Base-by-base conservation (phyloP, 768 basidiomycete species). In the Pleurotus pulmonarius region DNA sequence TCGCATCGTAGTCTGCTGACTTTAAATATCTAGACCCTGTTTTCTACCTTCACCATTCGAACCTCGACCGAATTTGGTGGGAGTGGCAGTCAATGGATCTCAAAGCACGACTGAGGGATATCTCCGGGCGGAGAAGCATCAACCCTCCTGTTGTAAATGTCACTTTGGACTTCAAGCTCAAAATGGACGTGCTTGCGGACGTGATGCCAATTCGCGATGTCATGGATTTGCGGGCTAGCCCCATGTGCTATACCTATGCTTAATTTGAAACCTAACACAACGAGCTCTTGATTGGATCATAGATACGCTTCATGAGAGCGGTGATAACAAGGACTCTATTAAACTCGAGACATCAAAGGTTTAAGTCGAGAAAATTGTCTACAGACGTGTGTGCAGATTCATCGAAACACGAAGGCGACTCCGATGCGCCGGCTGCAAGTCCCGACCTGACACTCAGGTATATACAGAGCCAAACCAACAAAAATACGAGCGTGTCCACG, bases 1-100 rank as follows among this genome's bases (percentile, higher is more conserved):
- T n/a, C n/a, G n/a, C n/a, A n/a, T n/a, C n/a, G n/a, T n/a, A n/a
- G 71, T 61, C 40, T 15, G 5, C 29, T 39, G 29, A 22, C 22
- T 39, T 13, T 22, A n/a, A n/a, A 38, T 48, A 12, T 22, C 4
- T 15, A 75, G 73, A 75, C 49, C 73, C 74, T 3, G 39, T 77
- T 7, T 75, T 75, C 63, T 74, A 71, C 60, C 60, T 75, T 16
- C 74, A 75, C 56, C 73, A 75, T 53, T 67, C 70, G 11, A 74
- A 73, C 52, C 51, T 77, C 11, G 73, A 75, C 49, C 67, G 73
- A n/a, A 63, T 77, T 1, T 75, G 74, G 74, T 73, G 72, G 73
- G 44, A 61, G 6, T 77, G 75, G 75, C 72, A 73, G 44, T 57
- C 59, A 24, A 55, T 63, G 43, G 59, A 69, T 25, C 56, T 59